phyloP scores from a whole-genome alignment of 441 rosid species.

The Jatropha podagrica region DNA sequence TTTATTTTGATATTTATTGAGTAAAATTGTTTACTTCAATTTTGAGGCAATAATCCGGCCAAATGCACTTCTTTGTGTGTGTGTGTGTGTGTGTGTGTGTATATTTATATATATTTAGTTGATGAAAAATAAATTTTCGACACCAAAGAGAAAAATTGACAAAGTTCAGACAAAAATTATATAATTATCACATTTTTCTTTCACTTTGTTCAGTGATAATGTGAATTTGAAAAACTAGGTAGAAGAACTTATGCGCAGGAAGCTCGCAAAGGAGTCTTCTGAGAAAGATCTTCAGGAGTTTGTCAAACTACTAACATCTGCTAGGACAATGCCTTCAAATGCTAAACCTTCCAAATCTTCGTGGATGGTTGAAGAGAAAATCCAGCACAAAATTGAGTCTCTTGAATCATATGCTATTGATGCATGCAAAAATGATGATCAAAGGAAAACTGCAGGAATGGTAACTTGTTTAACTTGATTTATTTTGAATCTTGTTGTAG shows the following conservation, averaged over 20 bases:
- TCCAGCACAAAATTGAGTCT: slow-evolving; percentile 53
- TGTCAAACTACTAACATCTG: slow-evolving; percentile 61
- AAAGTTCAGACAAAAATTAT: no score
- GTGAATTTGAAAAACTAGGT: slow-evolving; percentile 46
- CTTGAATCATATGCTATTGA: slow-evolving; percentile 90
- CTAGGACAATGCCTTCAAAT: slow-evolving; percentile 59
- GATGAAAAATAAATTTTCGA: no score
- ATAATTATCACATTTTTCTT: not conserved
- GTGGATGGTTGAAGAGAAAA: slow-evolving; percentile 71
- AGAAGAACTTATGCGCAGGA: slow-evolving; percentile 67
- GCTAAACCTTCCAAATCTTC: slow-evolving; percentile 80
- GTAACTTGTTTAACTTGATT: slow-evolving; percentile 43
- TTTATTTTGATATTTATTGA: no score
- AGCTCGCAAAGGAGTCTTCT: slow-evolving; percentile 75
- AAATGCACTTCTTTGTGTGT: no score
- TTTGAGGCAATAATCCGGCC: no score
- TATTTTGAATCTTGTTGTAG: slow-evolving; percentile 9
- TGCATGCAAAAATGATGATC: slow-evolving; percentile 66
- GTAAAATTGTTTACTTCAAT: no score
- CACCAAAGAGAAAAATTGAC: no score
- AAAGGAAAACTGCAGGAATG: slow-evolving; percentile 67
- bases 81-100: no score
- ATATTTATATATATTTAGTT: no score
- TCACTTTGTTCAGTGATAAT: slow-evolving; percentile 17
- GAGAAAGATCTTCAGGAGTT: slow-evolving; percentile 81